Percentiles rank a stretch among this genome's conserved stretches.
Conservation (phyloP, 2,329 filamentous ascomycete species). For the Septoria linicola region DNA sequence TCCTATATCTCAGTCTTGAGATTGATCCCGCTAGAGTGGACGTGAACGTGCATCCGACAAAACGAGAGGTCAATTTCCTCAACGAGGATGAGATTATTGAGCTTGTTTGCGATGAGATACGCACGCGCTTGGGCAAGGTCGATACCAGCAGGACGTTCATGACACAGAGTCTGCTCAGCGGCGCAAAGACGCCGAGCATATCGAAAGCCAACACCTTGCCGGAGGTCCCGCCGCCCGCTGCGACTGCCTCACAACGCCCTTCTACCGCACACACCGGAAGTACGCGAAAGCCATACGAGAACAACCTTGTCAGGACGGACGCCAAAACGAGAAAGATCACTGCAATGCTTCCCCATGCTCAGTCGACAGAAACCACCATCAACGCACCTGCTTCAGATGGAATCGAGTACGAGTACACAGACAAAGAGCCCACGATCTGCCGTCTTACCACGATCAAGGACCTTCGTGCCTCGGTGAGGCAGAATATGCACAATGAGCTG, state of each 20-base stretch:
- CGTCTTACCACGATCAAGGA: slow-evolving; percentile 81
- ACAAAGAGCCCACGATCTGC: slow-evolving; percentile 68
- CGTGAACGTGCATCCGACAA: slow-evolving; percentile 97
- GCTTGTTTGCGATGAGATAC: slow-evolving; percentile 76
- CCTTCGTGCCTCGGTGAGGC: slow-evolving; percentile 76
- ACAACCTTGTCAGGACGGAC: slow-evolving; percentile 88
- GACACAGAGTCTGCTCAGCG: slow-evolving; percentile 85
- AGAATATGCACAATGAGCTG: slow-evolving; percentile 77
- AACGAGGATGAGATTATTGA: slow-evolving; percentile 97
- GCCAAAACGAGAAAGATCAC: slow-evolving; percentile 90
- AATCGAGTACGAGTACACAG: slow-evolving; percentile 68
- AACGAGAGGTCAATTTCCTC: slow-evolving; percentile 93
- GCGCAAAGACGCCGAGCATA: slow-evolving; percentile 51
- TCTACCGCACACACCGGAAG: slow-evolving; percentile 29
- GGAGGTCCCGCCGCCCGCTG: slow-evolving; percentile 33
- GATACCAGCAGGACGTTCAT: slow-evolving; percentile 93
- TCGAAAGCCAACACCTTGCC: slow-evolving; percentile 41
- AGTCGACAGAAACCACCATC: slow-evolving; percentile 43
- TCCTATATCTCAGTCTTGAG: slow-evolving; percentile 86
- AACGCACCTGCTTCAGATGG: slow-evolving; percentile 44
- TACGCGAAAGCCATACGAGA: slow-evolving; percentile 67
- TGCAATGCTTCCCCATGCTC: slow-evolving; percentile 74
- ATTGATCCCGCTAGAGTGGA: slow-evolving; percentile 91
- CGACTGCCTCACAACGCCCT: slow-evolving; percentile 38
- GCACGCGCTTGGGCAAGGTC: slow-evolving; percentile 75